Conservation (phyloP, 441 rosid genomes). For the Capsella rubella region DNA sequence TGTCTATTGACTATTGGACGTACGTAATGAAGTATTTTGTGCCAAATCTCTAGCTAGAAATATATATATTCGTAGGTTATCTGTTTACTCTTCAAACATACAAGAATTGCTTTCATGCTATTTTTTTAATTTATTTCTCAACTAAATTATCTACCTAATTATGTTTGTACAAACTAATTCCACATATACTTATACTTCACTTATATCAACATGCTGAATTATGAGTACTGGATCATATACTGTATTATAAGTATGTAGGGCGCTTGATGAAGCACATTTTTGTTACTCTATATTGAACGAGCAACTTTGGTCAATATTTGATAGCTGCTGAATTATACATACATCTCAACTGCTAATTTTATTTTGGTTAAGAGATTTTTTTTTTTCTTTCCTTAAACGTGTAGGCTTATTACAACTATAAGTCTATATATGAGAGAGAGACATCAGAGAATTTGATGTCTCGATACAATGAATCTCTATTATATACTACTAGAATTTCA, state of each 20-base stretch:
- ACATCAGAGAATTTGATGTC: constrained; percentile 1
- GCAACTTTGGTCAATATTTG: no score
- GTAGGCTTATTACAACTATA: constrained; percentile 21
- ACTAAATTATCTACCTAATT: no score
- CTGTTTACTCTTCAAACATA: neutral
- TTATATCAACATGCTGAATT: no score
- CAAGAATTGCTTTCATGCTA: neutral
- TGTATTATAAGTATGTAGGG: no score
- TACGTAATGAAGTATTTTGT: neutral
- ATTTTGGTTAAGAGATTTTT: no score
- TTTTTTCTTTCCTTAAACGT: neutral
- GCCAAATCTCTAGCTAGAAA: neutral
- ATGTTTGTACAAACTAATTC: no score
- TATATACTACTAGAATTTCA: neutral
- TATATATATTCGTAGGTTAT: neutral
- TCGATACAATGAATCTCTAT: constrained; percentile 22
- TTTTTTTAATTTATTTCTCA: neutral
- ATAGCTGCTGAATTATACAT: no score
- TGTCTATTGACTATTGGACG: neutral
- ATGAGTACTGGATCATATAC: no score
- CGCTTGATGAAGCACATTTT: no score
- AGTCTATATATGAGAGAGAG: neutral
- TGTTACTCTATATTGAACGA: no score
- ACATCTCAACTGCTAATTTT: no score
- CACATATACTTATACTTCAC: no score